These are phyloP conservation scores for Trypanosoma cruzi DNA, from an alignment of 208 protist genomes.

Conservation along the genomic window DNA sequence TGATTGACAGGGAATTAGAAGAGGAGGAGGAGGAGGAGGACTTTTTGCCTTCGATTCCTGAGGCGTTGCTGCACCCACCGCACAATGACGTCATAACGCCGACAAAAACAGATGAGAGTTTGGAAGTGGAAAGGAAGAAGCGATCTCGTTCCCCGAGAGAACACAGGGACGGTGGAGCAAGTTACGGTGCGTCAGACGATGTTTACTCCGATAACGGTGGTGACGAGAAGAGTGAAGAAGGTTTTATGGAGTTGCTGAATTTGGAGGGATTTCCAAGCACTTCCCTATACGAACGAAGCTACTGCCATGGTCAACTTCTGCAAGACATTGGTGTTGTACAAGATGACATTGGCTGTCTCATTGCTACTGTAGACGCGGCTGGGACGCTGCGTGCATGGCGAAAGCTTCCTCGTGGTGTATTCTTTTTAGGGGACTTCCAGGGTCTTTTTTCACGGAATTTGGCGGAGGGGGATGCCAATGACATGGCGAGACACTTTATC, in stretches of 20 bases:
- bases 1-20: not conserved
- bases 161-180: not conserved
- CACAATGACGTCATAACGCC: not conserved
- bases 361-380: conserved; percentile 48
- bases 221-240: not conserved
- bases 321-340: conserved; percentile 47
- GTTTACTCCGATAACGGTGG: too few species aligned
- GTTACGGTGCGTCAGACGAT: conserved; percentile 2
- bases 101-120: not conserved
- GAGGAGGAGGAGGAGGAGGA: conserved; percentile 57
- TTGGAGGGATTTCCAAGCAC: conserved; percentile 41
- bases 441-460: conserved; percentile 35
- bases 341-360: conserved; percentile 54
- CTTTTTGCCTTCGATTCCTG: conserved; percentile 58
- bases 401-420: conserved; percentile 68
- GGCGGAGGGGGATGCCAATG: not conserved
- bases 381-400: conserved; percentile 68
- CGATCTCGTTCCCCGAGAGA: conserved; percentile 14
- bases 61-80: not conserved
- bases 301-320: conserved; percentile 38
- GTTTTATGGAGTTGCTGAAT: conserved; percentile 13
- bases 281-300: conserved; percentile 68
- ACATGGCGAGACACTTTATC: conserved; percentile 9
- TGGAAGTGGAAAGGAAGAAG: not conserved
- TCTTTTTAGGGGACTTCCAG: conserved; percentile 60